phyloP scores from a whole-genome alignment of 2,329 filamentous ascomycete species.

The Phoma herbarum region DNA sequence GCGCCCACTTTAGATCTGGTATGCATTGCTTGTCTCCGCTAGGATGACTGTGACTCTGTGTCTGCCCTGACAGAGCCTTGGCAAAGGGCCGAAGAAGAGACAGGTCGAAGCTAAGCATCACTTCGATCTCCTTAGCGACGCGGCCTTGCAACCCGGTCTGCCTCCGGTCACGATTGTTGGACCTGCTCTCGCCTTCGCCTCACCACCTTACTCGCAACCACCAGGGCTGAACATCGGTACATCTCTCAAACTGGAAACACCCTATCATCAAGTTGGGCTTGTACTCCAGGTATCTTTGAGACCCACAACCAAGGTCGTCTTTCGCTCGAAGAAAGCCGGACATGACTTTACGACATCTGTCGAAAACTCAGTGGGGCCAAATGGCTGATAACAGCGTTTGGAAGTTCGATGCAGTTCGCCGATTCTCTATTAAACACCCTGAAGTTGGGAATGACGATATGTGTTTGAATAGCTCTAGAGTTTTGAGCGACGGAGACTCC shows the following conservation, averaged over 20 bases:
- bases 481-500: not conserved
- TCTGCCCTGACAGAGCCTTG: not conserved
- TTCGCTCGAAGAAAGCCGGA: not conserved
- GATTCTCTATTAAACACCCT: not conserved
- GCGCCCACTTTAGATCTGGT: not conserved
- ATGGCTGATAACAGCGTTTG: not conserved
- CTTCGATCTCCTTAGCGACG: conserved; percentile 1
- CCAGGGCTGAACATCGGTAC: not conserved
- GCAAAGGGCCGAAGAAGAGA: not conserved
- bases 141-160: not conserved
- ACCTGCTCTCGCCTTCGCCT: not conserved
- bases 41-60: conserved; percentile 1
- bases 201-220: conserved; percentile 10
- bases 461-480: not conserved
- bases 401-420: conserved; percentile 1
- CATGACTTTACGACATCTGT: not conserved
- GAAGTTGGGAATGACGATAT: not conserved
- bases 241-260: not conserved
- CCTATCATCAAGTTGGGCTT: not conserved
- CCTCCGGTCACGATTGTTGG: conserved; percentile 3
- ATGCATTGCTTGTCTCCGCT: not conserved
- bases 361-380: not conserved
- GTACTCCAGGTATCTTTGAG: not conserved
- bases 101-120: not conserved
- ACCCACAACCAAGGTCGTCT: not conserved